Base-by-base conservation (phyloP, 2,329 filamentous ascomycete genomes). In the Samsoniella hepiali region DNA sequence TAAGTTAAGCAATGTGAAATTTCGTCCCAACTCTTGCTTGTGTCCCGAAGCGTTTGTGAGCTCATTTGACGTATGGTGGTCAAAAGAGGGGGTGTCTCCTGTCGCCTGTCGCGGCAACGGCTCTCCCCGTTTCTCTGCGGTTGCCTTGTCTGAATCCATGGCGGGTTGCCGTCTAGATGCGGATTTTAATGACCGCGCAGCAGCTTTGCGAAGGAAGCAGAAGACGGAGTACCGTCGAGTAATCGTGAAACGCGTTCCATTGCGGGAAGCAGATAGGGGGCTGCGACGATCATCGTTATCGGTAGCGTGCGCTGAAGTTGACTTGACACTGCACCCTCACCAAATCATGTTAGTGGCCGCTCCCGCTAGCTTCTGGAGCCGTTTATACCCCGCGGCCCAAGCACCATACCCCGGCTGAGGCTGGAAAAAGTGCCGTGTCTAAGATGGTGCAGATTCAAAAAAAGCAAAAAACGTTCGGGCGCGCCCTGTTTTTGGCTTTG, bases 1-100 rank as follows among this genome's bases (percentile, higher is more conserved):
- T 50, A 67, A 53, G 40, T 45, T 67, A 10, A 68, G 29, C 50
- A 66, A 49, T 32, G 58, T 64, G 44, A 67, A 67, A 34, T 66
- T 67, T 13, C 66, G 63, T 22, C 66, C 58, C 15, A 67, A 56
- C 49, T 66, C 65, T 51, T 66, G 66, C 54, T 53, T 63, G 31
- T 67, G 66, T 7, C 66, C 66, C 2, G 66, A 66, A 11, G 66
- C 63, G 40, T 63, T 65, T 38, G 57, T 62, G 31, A 59, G 17
- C 7, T 36, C 50, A 38, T 22, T 32, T 10, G 13, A 31, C 29
- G 27, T 15, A 31, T 50, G 10, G 47, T 13, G 9, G 3, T 50
- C 6, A 2, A 50, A 17, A 2, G 47, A 50, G 22, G 45, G 22
- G 22, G 1, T 1, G 47, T 50, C 47, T 17, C 9, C 9, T 40